Percentiles rank a stretch among this genome's conserved stretches.
These are phyloP conservation scores for Candida fluviatilis DNA, from an alignment of 805 yeast genomes.

Conservation along the genomic window DNA sequence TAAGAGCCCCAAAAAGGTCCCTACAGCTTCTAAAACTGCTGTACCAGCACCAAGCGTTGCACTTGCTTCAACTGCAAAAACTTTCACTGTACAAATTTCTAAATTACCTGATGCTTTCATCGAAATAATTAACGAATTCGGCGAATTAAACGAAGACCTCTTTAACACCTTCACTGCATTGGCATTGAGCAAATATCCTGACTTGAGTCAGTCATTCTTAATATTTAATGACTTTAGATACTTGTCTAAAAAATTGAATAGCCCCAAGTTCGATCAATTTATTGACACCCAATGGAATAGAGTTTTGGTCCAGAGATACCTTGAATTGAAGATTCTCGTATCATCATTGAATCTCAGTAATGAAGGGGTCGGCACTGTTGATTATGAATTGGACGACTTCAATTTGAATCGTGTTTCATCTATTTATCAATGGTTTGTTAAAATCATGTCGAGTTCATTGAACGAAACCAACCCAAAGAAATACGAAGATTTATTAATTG, in stretches of 20 bases:
- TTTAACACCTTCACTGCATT: slow-evolving; percentile 28
- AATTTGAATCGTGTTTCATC: slow-evolving; percentile 15
- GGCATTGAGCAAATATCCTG: slow-evolving; percentile 30
- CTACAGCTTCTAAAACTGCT: not conserved
- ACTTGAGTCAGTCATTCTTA: slow-evolving; percentile 27
- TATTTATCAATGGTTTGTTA: slow-evolving; percentile 20
- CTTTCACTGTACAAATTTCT: slow-evolving; percentile 5
- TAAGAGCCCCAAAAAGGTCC: slow-evolving; percentile 2
- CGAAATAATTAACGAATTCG: slow-evolving; percentile 21
- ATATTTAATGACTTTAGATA: slow-evolving; percentile 32
- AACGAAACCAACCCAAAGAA: slow-evolving; percentile 21
- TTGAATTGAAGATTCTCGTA: slow-evolving; percentile 14
- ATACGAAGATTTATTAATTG: slow-evolving; percentile 23
- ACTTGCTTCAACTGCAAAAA: not conserved
- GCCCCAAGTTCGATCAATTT: slow-evolving; percentile 11
- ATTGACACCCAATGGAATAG: slow-evolving; percentile 19
- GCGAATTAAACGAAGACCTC: slow-evolving; percentile 14
- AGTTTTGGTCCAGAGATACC: slow-evolving; percentile 13
- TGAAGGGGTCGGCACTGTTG: slow-evolving; percentile 11
- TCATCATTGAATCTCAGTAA: slow-evolving; percentile 12
- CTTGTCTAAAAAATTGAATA: slow-evolving; percentile 13
- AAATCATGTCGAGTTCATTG: slow-evolving; percentile 8
- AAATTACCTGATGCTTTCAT: slow-evolving; percentile 19
- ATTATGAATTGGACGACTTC: slow-evolving; percentile 16
- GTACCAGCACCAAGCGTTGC: not conserved